These are phyloP conservation scores for Endocalyx cinctus DNA, from an alignment of 2,329 filamentous ascomycete genomes.

Conservation along the genomic window DNA sequence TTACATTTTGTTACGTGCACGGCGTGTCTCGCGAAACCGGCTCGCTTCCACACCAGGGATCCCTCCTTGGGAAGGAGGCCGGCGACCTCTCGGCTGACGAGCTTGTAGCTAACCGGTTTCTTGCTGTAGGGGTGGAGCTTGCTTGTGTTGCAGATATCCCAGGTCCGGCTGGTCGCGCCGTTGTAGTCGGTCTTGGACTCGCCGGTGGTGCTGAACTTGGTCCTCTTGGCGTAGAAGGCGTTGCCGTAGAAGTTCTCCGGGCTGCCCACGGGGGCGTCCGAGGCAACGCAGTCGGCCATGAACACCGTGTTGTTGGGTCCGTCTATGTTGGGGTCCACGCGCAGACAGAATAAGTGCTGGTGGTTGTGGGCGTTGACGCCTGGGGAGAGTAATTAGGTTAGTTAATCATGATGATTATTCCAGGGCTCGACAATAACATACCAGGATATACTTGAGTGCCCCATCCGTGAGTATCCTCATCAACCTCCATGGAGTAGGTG, in stretches of 20 bases:
- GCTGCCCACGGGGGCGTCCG: conserved; percentile 71
- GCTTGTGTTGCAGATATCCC: conserved; percentile 85
- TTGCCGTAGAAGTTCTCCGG: conserved; percentile 85
- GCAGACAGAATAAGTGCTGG: conserved; percentile 90
- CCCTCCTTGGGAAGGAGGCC: conserved; percentile 73
- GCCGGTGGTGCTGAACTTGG: conserved; percentile 66
- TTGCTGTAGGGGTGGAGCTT: conserved; percentile 82
- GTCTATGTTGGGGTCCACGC: conserved; percentile 82
- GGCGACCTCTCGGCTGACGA: conserved; percentile 82
- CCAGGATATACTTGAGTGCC: conserved; percentile 85
- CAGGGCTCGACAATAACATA: conserved; percentile 9
- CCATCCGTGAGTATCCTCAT: conserved; percentile 80
- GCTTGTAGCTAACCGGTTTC: conserved; percentile 82
- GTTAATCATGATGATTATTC: neutral
- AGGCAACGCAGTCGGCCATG: conserved; percentile 70
- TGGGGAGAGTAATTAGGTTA: conserved; percentile 13
- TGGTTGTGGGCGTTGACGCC: conserved; percentile 93
- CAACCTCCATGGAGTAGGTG: conserved; percentile 77
- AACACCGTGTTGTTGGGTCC: conserved; percentile 81
- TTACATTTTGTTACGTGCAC: conserved; percentile 87
- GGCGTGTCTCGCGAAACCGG: conserved; percentile 80
- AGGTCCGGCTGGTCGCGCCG: conserved; percentile 71
- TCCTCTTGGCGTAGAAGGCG: conserved; percentile 82
- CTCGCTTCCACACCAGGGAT: conserved; percentile 82
- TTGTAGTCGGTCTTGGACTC: conserved; percentile 76